Base-by-base conservation (phyloP, 2,329 filamentous ascomycete species). In the Aureobasidium pullulans region DNA sequence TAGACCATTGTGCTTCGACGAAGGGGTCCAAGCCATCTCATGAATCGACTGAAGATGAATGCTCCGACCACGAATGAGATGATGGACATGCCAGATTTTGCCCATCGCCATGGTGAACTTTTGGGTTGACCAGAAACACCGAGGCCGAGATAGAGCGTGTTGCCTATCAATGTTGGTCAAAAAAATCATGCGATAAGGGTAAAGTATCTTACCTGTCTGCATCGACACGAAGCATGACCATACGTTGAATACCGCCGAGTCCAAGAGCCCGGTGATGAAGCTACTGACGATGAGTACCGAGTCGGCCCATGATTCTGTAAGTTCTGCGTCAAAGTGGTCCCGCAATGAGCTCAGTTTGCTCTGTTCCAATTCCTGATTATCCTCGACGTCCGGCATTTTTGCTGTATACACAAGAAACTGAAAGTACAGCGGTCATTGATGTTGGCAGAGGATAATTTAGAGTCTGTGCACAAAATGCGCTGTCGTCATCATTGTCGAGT, bases 151-250 rank as follows among this genome's bases (percentile, higher is more conserved):
- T 90, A 93, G 49, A 93, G 83, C 5, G 89, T 91, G 72, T 93
- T 93, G 60, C 86, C 71, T 68, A 49, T 46, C 60, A 37, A 13
- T 31, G 46, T 50, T 1, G 44, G 36, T 37, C n/a, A 16, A 7
- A 4, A 13, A 4, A 2, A 1, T 31, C 8, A 2, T 8, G 7
- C 13, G 37, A 42, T 19, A 23, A n/a, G 23, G 10, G 34, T 15
- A 23, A 36, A 16, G 15, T 52, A 31, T 59, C 76, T 63, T 67
- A 83, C 87, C 88, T 34, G 88, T 92, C 69, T 92, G 89, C 88
- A 92, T 92, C 66, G 85, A 89, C 42, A 90, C 88, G 66, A 93
- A 93, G 2, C 86, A 86, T 11, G 88, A 87, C 85, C 87, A 92
- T 43, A 87, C 87, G 60, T 85, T 86, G 48, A 89, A 87, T 2